Evolutionary conservation across 2,329 filamentous ascomycete genomes (phyloP).

Genomic region (Lecanicillium sp.): DNA sequence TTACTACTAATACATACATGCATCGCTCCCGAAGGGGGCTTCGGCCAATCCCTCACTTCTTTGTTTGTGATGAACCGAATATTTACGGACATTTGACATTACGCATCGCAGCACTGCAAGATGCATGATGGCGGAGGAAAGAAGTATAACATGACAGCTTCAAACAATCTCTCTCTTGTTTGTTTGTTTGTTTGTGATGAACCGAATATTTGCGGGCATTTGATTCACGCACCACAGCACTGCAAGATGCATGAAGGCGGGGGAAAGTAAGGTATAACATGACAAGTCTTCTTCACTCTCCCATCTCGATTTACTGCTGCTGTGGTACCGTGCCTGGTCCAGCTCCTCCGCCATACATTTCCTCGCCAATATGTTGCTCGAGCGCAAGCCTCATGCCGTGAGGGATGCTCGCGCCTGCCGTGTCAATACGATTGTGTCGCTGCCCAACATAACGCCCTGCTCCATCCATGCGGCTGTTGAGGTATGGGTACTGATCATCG

Average conservation of each 20-base stretch:
- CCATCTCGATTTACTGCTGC: not conserved
- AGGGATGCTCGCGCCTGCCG: slow-evolving; percentile 33
- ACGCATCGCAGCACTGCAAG: too few relatives aligned
- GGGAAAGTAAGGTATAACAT: slow-evolving; percentile 3
- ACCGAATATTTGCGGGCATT: not conserved
- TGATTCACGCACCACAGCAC: not conserved
- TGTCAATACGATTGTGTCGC: slow-evolving; percentile 31
- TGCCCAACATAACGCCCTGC: slow-evolving; percentile 31
- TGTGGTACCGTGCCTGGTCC: too few relatives aligned
- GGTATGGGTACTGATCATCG: slow-evolving; percentile 35
- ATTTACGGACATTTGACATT: not conserved
- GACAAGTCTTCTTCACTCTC: not conserved
- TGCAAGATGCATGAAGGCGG: too few relatives aligned
- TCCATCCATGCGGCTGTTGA: slow-evolving; percentile 46
- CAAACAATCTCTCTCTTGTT: slow-evolving; percentile 2
- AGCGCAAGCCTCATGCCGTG: slow-evolving; percentile 24
- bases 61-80: not conserved
- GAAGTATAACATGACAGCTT: not conserved
- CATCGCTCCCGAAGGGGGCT: too few relatives aligned
- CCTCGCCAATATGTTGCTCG: slow-evolving; percentile 28
- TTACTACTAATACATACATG: too few relatives aligned
- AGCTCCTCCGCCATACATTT: slow-evolving; percentile 11
- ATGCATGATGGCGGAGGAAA: too few relatives aligned
- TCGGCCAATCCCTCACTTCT: slow-evolving; percentile 1
- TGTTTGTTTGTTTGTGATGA: not conserved